Percentiles rank a stretch among this genome's conserved stretches.
These are phyloP conservation scores for Kodamaea derodonti DNA, from an alignment of 1,139 yeast genomes.

Conservation along the genomic window DNA sequence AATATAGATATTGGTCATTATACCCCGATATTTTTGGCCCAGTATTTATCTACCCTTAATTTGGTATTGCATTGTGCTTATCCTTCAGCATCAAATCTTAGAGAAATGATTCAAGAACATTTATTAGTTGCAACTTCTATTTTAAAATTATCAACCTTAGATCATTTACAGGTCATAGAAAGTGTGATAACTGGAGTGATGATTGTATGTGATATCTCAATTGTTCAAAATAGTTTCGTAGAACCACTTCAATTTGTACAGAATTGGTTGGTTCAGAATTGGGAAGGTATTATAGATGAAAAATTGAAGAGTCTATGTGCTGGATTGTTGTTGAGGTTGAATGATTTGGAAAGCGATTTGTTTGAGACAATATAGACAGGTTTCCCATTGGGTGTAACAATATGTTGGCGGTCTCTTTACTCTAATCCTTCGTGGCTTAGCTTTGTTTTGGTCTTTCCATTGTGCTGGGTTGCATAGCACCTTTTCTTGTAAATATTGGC, in stretches of 20 bases:
- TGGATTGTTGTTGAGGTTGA: conserved; percentile 41
- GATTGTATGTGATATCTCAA: conserved; percentile 44
- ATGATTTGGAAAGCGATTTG: conserved; percentile 20
- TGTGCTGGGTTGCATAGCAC: too few relatives aligned
- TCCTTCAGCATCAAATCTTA: conserved; percentile 47
- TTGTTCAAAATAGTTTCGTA: conserved; percentile 28
- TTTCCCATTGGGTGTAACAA: neutral
- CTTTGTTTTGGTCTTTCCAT: too few relatives aligned
- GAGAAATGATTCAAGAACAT: conserved; percentile 57
- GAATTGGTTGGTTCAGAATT: conserved; percentile 37
- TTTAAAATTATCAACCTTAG: conserved; percentile 15
- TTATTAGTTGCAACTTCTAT: conserved; percentile 31
- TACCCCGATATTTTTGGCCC: conserved; percentile 53
- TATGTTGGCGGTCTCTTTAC: too few relatives aligned
- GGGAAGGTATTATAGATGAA: conserved; percentile 48
- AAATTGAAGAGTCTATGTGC: conserved; percentile 47
- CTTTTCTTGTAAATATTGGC: too few relatives aligned
- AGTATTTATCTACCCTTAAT: conserved; percentile 56
- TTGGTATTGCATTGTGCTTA: conserved; percentile 54
- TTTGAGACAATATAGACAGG: conserved; percentile 1
- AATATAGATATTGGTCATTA: conserved; percentile 51
- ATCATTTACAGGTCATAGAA: conserved; percentile 38
- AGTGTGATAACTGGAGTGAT: conserved; percentile 45
- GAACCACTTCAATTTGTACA: conserved; percentile 31
- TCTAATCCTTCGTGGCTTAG: too few relatives aligned